phyloP scores from a whole-genome alignment of 1,284 basidiomycete species.

The Microbotryomycetes sp. region DNA sequence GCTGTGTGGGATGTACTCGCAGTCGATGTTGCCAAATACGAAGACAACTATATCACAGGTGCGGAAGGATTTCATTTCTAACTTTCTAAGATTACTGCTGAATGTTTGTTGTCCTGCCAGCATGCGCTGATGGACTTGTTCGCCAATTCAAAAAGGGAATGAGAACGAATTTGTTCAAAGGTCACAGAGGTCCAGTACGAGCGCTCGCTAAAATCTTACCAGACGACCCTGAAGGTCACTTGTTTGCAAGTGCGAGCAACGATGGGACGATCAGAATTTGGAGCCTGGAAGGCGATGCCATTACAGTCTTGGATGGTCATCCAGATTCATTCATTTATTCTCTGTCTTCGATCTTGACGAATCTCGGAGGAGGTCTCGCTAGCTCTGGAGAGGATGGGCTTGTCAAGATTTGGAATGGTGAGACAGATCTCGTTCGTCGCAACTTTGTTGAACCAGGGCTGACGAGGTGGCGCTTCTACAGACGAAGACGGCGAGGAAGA shows the following conservation, averaged over 20 bases:
- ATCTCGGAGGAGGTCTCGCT: conserved; percentile 54
- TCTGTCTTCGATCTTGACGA: conserved; percentile 59
- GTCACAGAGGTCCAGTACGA: conserved; percentile 85
- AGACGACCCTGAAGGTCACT: conserved; percentile 47
- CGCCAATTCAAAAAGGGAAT: conserved; percentile 69
- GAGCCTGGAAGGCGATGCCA: conserved; percentile 67
- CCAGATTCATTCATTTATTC: conserved; percentile 89
- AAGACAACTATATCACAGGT: conserved; percentile 41
- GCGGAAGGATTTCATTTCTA: conserved; percentile 38
- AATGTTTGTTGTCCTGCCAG: conserved; percentile 46
- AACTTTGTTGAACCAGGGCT: too few relatives aligned
- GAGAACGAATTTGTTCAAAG: conserved; percentile 51
- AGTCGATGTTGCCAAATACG: conserved; percentile 61
- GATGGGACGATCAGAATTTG: conserved; percentile 87
- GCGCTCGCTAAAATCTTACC: conserved; percentile 55
- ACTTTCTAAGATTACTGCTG: not conserved
- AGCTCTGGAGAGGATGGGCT: conserved; percentile 94
- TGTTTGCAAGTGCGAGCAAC: conserved; percentile 92
- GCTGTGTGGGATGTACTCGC: conserved; percentile 91
- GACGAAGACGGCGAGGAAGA: conserved; percentile 67
- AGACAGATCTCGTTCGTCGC: too few relatives aligned
- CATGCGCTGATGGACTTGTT: conserved; percentile 90
- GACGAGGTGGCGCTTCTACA: too few relatives aligned
- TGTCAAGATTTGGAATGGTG: conserved; percentile 82
- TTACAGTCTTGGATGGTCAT: conserved; percentile 77